Base-by-base conservation (phyloP, 768 basidiomycete species). In the Lactarius sanguifluus region DNA sequence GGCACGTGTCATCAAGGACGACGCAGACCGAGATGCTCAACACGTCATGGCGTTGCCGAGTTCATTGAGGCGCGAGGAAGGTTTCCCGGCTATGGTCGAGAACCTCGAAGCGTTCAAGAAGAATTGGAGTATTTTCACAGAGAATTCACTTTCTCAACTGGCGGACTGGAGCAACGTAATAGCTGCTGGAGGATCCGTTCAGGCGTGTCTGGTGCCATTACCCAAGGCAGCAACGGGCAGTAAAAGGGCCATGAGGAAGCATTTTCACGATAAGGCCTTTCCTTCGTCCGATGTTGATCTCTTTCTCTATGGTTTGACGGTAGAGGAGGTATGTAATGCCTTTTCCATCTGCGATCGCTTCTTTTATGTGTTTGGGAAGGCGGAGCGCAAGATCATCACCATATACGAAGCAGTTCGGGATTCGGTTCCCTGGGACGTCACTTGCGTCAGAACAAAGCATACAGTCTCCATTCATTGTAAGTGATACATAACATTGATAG, bases 341-440 rank as follows among this genome's bases (percentile, higher is more conserved):
- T 16, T 52, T 16, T 20, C 18, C 1, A 8, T 23, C n/a, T 38
- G n/a, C 59, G 43, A 52, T 36, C 20, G 61, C 36, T 59, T 30
- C 50, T 50, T 50, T 10, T 12, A 3, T 20, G 50, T 30, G 36
- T 61, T n/a, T 32, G 15, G 7, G 83, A 36, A 70, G 82, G 87
- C 86, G 0, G 86, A 88, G 70, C 79, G 74, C 60, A 87, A 87
- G 79, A 85, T 86, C 67, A 75, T 80, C 59, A 66, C 75, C 38
- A 86, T 89, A 38, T 88, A 85, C 69, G 83, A 86, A 70, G 86
- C 86, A 5, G 83, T 89, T 25, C 78, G 86, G 23, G 85, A 87
- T 71, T 85, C 85, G 12, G 81, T 88, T 41, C 85, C 86, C 28
- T 87, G 86, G 86, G 87, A 87, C 72, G 84, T 86, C 18, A 87